Conservation (phyloP, 495 filamentous ascomycete species). For the Penicillium maclennaniae region DNA sequence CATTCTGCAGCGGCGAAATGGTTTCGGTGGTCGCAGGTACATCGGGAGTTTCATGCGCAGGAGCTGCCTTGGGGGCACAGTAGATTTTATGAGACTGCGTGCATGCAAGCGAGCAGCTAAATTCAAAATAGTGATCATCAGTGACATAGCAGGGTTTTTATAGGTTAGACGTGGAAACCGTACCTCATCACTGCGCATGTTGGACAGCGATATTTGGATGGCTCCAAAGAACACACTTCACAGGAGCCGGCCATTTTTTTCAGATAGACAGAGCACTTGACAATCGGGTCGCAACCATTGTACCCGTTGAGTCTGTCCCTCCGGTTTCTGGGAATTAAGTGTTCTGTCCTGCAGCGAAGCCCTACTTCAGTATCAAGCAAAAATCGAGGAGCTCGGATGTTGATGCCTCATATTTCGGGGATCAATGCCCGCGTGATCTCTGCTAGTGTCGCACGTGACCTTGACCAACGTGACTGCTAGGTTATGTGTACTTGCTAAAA, state of each 20-base stretch:
- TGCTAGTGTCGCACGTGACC: background rate
- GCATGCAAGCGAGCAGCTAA: conserved; percentile 67
- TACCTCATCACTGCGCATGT: conserved; percentile 62
- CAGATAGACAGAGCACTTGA: conserved; percentile 2
- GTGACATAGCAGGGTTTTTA: too few species aligned
- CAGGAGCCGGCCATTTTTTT: conserved; percentile 41
- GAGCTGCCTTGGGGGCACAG: conserved; percentile 36
- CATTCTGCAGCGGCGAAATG: conserved; percentile 9
- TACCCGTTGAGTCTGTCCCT: conserved; percentile 2
- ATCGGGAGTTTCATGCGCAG: conserved; percentile 25
- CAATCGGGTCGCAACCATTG: conserved; percentile 5
- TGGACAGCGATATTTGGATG: conserved; percentile 63
- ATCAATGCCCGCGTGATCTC: background rate
- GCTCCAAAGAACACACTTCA: conserved; percentile 54
- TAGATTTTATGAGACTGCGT: conserved; percentile 60
- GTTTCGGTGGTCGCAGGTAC: conserved; percentile 7
- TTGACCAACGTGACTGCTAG: background rate
- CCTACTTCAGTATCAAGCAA: background rate
- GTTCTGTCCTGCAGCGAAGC: background rate
- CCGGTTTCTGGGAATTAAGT: background rate
- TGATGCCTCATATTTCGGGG: background rate
- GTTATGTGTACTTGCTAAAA: too few species aligned
- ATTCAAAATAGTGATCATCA: background rate
- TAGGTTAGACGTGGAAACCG: background rate
- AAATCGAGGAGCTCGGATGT: background rate